Evolutionary conservation across 1,139 yeast species (phyloP), one percentile per base, ranked within the genome.

Genomic region (Debaryomyces sp.): DNA sequence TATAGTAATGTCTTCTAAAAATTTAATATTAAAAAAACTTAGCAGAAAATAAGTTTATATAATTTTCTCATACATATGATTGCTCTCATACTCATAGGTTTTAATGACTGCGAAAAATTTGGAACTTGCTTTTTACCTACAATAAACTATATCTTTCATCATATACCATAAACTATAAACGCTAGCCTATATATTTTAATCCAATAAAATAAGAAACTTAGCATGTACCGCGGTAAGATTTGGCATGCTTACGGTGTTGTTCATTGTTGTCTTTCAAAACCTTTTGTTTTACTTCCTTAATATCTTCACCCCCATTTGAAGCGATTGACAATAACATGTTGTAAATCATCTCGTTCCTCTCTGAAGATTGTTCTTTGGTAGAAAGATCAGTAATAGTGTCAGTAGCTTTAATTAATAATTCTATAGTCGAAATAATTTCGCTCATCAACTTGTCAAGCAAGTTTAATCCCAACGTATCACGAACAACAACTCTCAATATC

Each of bases 401-500:
- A 50, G 70, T 63, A 12, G 77, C 58, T 34, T 62, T 61, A 50
- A 81, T 71, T 58, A 89, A 75, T 45, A 82, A 71, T 60, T 85
- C 83, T 24, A 82, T 72, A 38, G 81, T 77, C 40, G 72, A 73
- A 48, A 84, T 77, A 47, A 86, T 78, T 61, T 87, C 96, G 51
- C 72, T 73, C 79, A 89, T 78, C 59, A 90, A 75, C 62, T 84
- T 81, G 58, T 87, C 90, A 47, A 91, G 75, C 59, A 91, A 71
- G 63, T 87, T 91, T 55, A 87, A 75, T 30, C 88, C 78, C 63
- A 91, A 71, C 43, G 87, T 84, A 57, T 80, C 81, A 60, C 96
- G 81, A 44, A 89, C 92, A 27, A 91, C 97, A 22, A 91, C 91
- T 63, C 97, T 81, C 56, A 91, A 75, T 50, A 90, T 87, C 66